Evolutionary conservation across 495 filamentous ascomycete species (phyloP).

Genomic region (Neurospora sp.): DNA sequence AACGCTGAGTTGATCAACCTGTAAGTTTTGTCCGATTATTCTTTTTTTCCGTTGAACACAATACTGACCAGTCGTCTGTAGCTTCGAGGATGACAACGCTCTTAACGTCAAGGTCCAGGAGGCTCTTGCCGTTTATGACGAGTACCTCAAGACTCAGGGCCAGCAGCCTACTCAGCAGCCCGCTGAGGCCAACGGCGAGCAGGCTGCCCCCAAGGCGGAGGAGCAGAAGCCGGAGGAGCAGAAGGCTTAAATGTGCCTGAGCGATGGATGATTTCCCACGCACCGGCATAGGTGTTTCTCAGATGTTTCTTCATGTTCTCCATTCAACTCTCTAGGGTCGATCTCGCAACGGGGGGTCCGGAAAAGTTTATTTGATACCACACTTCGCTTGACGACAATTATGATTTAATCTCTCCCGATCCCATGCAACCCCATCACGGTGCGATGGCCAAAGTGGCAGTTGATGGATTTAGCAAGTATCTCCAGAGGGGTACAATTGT

Average conservation of each 20-base stretch:
- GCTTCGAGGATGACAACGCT: slow-evolving; percentile 80
- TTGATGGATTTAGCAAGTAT: slow-evolving; percentile 13
- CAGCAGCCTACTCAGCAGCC: slow-evolving; percentile 24
- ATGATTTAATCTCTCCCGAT: slow-evolving; percentile 26
- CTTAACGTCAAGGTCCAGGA: slow-evolving; percentile 93
- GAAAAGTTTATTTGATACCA: slow-evolving; percentile 41
- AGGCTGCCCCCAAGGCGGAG: slow-evolving; percentile 35
- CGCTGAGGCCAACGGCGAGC: slow-evolving; percentile 19
- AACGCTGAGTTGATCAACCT: slow-evolving; percentile 84
- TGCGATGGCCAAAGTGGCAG: slow-evolving; percentile 6
- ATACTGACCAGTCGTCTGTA: slow-evolving; percentile 30
- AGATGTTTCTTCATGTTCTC: slow-evolving; percentile 13
- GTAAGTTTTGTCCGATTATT: slow-evolving; percentile 51
- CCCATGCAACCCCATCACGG: slow-evolving; percentile 4
- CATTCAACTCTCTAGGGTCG: slow-evolving; percentile 24
- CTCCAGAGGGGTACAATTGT: slow-evolving; percentile 13
- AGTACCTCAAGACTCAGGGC: slow-evolving; percentile 74
- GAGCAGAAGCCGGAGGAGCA: slow-evolving; percentile 47
- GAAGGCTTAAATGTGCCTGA: slow-evolving; percentile 33
- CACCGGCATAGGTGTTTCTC: slow-evolving; percentile 6
- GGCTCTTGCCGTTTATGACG: slow-evolving; percentile 92
- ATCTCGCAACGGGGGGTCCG: slow-evolving; percentile 26
- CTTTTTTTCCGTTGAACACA: background rate
- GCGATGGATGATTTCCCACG: slow-evolving; percentile 2
- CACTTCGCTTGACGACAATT: slow-evolving; percentile 23